Evolutionary conservation across 2,329 filamentous ascomycete species (phyloP).

Genomic region (Claviceps lovelessii): DNA sequence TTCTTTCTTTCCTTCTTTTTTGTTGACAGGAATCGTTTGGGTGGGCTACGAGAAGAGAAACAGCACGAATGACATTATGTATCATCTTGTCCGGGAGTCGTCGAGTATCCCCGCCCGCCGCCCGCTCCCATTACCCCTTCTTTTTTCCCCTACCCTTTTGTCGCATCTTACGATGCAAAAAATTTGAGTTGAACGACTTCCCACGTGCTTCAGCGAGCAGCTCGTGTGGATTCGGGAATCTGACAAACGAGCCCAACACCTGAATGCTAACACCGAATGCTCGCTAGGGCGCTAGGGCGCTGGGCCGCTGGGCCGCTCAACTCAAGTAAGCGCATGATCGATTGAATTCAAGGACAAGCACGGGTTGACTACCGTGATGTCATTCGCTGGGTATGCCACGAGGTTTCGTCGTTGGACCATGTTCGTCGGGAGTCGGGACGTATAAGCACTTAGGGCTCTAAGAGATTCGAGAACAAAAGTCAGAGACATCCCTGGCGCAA

Average conservation of each 20-base stretch:
- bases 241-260: no score
- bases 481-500: background rate
- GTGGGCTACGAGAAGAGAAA: background rate
- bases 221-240: background rate
- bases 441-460: no score
- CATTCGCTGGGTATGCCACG: conserved; percentile 16
- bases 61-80: background rate
- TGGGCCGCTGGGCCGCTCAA: background rate
- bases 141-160: background rate
- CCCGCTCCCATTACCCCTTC: background rate
- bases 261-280: no score
- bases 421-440: conserved; percentile 13
- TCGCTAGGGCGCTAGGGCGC: no score
- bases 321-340: conserved; percentile 8
- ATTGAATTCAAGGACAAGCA: conserved; percentile 7
- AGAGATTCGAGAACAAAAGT: background rate
- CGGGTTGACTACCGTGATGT: conserved; percentile 6
- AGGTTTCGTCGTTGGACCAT: conserved; percentile 14
- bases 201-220: conserved; percentile 13
- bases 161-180: background rate
- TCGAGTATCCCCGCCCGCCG: background rate
- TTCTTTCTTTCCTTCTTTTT: no score
- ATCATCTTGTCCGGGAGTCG: background rate
- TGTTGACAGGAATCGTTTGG: no score
- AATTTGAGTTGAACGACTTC: background rate